Evolutionary conservation across 1,284 basidiomycete species (phyloP).

Genomic region (Thelephora terrestris): DNA sequence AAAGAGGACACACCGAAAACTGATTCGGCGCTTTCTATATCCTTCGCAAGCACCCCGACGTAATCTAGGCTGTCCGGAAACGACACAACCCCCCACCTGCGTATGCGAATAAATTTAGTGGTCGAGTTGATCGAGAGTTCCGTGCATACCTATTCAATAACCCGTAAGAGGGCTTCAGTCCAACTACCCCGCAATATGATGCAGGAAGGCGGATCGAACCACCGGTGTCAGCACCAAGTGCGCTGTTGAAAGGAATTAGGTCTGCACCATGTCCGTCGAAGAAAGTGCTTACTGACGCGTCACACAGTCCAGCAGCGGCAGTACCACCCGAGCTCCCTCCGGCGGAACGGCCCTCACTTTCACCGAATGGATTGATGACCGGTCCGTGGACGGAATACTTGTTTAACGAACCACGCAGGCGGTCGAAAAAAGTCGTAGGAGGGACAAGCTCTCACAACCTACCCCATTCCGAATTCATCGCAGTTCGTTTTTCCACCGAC

Average conservation of each 20-base stretch:
- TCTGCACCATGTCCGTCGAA: not conserved
- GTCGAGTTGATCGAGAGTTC: not conserved
- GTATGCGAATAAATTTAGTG: conserved; percentile 1
- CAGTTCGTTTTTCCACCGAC: conserved; percentile 90
- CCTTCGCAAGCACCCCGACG: conserved; percentile 72
- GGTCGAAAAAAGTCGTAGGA: conserved; percentile 11
- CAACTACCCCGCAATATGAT: conserved; percentile 87
- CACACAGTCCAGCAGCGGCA: conserved; percentile 69
- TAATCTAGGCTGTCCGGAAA: conserved; percentile 95
- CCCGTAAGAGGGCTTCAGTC: conserved; percentile 93
- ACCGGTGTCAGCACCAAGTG: conserved; percentile 91
- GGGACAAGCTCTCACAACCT: conserved; percentile 13
- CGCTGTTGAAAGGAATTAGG: conserved; percentile 37
- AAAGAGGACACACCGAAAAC: conserved; percentile 50
- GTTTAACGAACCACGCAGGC: conserved; percentile 54
- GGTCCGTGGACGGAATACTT: conserved; percentile 62
- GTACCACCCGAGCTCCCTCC: conserved; percentile 83
- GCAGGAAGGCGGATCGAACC: conserved; percentile 91
- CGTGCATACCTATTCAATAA: conserved; percentile 64
- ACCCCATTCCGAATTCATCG: conserved; percentile 99
- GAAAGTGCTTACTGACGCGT: conserved; percentile 47
- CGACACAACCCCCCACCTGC: conserved; percentile 82
- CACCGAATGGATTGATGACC: conserved; percentile 63
- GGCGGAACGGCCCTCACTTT: conserved; percentile 48
- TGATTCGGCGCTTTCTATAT: conserved; percentile 36